Base-by-base conservation (phyloP, 805 yeast genomes). In the Starmera pachycereana region DNA sequence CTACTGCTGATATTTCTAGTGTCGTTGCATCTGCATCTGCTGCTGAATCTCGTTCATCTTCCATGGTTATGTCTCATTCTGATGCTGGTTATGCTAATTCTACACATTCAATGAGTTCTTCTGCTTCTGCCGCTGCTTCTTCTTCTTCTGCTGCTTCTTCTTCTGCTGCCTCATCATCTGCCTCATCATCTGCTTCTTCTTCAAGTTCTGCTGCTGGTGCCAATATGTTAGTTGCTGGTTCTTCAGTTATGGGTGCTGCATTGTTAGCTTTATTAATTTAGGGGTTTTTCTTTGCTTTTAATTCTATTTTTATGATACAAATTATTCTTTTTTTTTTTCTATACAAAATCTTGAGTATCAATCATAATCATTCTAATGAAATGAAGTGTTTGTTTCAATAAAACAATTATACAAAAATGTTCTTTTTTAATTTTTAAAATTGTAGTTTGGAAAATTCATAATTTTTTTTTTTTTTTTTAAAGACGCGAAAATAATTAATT, bases 1-100 rank as follows among this genome's bases (percentile, higher is more conserved):
- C 39, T 27, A 31, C 42, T 11, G 35, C 41, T 29, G 22, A 39
- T 12, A 43, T 53, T 52, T 32, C 50, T 32, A 10, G 50, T 13
- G 19, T 35, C 9, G 8, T 11, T 12, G 31, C 35, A 13, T 16
- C 35, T 10, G 30, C 33, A 18, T 18, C 47, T 31, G 47, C 52
- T 37, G 32, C 49, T 16, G 18, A 16, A 16, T 16, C 18, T 16
- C 18, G 4, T 16, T 16, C 18, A 16, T 16, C 18, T 16, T 16
- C 18, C 18, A 16, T 16, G 18, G 18, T 16, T 16, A 16, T 16
- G 18, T 16, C 18, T 16, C 18, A 16, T 16, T 16, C 18, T 16
- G 18, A 16, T 16, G 18, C 4, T 16, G 18, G 18, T 16, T 16
- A 3, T 22, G 14, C 52, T 7, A 36, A 50, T 16, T 42, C 32